Base-by-base conservation (phyloP, 208 protist species). In the Porcisia hertigi region DNA sequence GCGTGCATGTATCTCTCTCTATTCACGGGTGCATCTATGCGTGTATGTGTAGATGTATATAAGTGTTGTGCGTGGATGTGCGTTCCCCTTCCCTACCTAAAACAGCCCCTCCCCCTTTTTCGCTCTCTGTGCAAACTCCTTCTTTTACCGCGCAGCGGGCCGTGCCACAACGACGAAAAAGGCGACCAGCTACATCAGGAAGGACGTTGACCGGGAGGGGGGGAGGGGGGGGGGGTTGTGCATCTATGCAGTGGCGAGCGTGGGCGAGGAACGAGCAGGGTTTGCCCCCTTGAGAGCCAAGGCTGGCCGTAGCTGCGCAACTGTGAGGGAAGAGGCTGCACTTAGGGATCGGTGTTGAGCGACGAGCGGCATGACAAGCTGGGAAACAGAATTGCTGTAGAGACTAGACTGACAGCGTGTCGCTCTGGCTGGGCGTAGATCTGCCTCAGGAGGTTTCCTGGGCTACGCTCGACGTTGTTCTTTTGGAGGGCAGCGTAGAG, bases 381-480 rank as follows among this genome's bases (percentile, higher is more conserved):
- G 25, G 79, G 79, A 30, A 83, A 84, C 8, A 80, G 53, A 57
- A 77, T 55, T 47, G 73, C 73, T 1, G 83, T 67, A n/a, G 59
- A 71, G 12, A 84, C 70, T 20, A 69, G 8, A 64, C 89, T 93
- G n/a, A 89, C 89, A 11, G 78, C 72, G 47, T 85, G 69, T 55
- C 83, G 88, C 34, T 75, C 64, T 23, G 69, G 65, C n/a, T 76
- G 69, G 1, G 79, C 69, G 64, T 92, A 94, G 45, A 88, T 78
- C 30, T 86, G 75, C 62, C 83, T 87, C 39, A 91, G 64, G 23
- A 88, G 49, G 9, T 79, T 76, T 25, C 83, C 83, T 0, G 83
- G 75, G 39, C 71, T 73, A 41, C 67, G 60, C 18, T 75, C 70
- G 18, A 74, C 66, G 41, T 52, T 76, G 66, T 79, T 85, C 55